Evolutionary conservation across 805 yeast genomes (phyloP).

Genomic region (Hyphopichia homilentoma): DNA sequence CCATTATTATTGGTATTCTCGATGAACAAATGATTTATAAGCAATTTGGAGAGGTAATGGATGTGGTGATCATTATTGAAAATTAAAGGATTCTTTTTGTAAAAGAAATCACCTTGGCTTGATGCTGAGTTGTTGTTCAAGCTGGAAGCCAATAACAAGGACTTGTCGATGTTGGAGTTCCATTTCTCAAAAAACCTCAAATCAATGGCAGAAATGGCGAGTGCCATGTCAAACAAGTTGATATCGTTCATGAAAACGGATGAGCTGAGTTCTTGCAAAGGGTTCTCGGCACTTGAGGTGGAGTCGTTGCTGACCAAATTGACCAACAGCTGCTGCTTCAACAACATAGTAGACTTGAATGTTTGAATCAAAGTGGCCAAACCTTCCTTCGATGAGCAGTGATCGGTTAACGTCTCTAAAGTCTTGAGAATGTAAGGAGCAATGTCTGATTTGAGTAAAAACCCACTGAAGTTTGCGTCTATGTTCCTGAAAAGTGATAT

Average conservation of each 20-base stretch:
- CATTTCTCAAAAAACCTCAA: conserved; percentile 61
- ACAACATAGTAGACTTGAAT: conserved; percentile 50
- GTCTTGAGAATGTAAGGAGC: conserved; percentile 56
- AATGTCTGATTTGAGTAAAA: conserved; percentile 60
- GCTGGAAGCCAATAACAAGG: conserved; percentile 60
- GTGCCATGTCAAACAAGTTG: conserved; percentile 53
- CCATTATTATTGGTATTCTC: conserved; percentile 30
- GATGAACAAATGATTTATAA: conserved; percentile 65
- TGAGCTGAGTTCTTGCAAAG: conserved; percentile 28
- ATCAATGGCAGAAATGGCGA: conserved; percentile 65
- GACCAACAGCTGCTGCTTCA: conserved; percentile 42
- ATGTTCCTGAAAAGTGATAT: conserved; percentile 53
- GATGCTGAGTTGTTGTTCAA: conserved; percentile 17
- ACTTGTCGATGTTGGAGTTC: conserved; percentile 78
- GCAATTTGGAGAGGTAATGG: conserved; percentile 73
- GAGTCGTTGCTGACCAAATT: conserved; percentile 18
- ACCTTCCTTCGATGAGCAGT: conserved; percentile 6
- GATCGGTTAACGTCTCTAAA: conserved; percentile 35
- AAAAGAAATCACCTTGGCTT: conserved; percentile 27
- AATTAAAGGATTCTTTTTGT: conserved; percentile 67
- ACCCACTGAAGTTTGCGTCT: conserved; percentile 60
- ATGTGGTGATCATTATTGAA: conserved; percentile 63
- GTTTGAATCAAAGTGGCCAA: conserved; percentile 35
- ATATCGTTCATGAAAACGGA: conserved; percentile 51
- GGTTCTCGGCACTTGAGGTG: conserved; percentile 9